These are phyloP conservation scores for Chrysosporium queenslandicum DNA, from an alignment of 2,329 filamentous ascomycete genomes.

Conservation along the genomic window DNA sequence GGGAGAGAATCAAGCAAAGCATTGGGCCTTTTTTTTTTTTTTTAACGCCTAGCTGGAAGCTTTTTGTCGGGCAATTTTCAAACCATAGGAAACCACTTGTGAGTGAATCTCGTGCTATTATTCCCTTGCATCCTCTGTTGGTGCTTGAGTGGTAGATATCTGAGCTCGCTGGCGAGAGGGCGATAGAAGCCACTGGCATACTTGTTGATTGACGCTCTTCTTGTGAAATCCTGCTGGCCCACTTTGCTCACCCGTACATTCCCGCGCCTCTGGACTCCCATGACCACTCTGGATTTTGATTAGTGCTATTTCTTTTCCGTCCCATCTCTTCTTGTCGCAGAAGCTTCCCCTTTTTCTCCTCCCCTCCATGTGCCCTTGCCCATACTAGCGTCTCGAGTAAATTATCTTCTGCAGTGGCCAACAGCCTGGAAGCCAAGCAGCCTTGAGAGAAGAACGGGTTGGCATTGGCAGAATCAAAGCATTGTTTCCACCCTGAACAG, in stretches of 20 bases:
- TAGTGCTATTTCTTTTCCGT: neutral
- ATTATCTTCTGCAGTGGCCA: neutral
- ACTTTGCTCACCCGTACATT: constrained; percentile 7
- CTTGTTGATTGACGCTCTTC: neutral
- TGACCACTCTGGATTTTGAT: constrained; percentile 4
- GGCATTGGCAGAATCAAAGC: neutral
- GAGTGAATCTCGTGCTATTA: neutral
- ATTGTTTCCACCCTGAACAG: neutral
- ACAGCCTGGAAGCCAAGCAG: neutral
- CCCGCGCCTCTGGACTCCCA: constrained; percentile 6
- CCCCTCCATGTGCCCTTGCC: neutral
- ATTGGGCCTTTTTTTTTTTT: no score
- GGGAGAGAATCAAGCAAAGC: no score
- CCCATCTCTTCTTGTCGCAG: neutral
- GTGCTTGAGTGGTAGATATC: no score
- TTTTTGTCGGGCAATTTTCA: neutral
- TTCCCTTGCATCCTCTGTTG: neutral
- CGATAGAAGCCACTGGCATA: neutral
- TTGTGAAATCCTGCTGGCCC: constrained; percentile 4
- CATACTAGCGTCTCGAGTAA: neutral
- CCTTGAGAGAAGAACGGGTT: neutral
- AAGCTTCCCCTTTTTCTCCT: neutral
- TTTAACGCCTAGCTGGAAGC: neutral
- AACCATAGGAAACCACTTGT: neutral
- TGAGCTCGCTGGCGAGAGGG: no score